Conservation (phyloP, 2,329 filamentous ascomycete genomes). For the Mollisia scopiformis region DNA sequence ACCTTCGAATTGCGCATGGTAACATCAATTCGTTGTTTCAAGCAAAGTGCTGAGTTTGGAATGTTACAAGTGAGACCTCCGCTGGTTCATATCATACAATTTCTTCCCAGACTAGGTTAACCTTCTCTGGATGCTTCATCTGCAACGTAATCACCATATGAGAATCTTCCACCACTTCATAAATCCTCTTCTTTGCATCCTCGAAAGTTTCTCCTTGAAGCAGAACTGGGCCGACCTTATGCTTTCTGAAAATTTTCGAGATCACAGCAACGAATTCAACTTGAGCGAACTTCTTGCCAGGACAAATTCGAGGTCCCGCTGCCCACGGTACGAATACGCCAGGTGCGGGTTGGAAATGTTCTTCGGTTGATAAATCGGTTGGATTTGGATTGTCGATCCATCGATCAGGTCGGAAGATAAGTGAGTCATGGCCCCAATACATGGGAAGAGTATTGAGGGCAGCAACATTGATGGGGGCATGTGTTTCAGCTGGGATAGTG, state of each 20-base stretch:
- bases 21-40: too few relatives aligned
- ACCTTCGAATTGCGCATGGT: too few relatives aligned
- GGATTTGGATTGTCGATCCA: conserved; percentile 16
- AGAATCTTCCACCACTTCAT: conserved; percentile 19
- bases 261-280: conserved; percentile 30
- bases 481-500: conserved; percentile 32
- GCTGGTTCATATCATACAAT: not conserved
- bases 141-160: conserved; percentile 19
- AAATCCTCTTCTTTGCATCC: conserved; percentile 17
- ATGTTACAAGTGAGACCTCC: too few relatives aligned
- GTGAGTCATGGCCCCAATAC: conserved; percentile 23
- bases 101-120: conserved; percentile 21
- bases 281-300: conserved; percentile 26
- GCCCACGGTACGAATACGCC: conserved; percentile 22
- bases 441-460: conserved; percentile 13
- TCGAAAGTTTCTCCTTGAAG: conserved; percentile 15
- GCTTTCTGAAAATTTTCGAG: conserved; percentile 13
- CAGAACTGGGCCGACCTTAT: conserved; percentile 8
- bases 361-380: not conserved
- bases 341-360: conserved; percentile 7
- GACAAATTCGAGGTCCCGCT: conserved; percentile 21
- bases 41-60: too few relatives aligned
- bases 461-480: conserved; percentile 10
- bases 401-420: conserved; percentile 18
- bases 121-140: conserved; percentile 22